These are phyloP conservation scores for Dendrocalamus sinicus DNA, from an alignment of 176 grass and related monocot genomes.

Conservation along the genomic window DNA sequence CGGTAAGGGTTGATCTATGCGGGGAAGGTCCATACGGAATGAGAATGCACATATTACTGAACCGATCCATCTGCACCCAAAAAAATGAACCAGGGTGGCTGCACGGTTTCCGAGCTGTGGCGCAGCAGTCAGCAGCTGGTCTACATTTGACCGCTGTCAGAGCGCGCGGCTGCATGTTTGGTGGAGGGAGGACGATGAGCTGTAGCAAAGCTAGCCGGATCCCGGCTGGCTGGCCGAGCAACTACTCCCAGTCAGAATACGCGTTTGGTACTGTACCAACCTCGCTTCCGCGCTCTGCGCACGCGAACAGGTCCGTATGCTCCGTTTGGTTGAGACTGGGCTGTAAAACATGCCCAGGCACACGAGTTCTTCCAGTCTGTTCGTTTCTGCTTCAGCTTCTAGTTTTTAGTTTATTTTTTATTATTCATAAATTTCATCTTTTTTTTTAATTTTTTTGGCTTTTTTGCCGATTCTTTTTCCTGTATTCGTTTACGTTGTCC, in stretches of 20 bases:
- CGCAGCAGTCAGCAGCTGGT: not conserved
- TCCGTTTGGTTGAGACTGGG: not conserved
- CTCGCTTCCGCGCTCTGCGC: not conserved
- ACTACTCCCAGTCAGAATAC: not conserved
- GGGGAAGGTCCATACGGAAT: no score
- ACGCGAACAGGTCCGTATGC: conserved; percentile 1
- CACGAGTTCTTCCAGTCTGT: no score
- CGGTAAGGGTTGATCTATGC: no score
- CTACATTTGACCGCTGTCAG: conserved; percentile 8
- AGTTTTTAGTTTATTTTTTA: no score
- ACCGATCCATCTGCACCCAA: no score
- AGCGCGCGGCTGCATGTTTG: not conserved
- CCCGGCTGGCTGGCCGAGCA: not conserved
- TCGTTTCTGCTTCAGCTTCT: no score
- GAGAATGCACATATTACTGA: no score
- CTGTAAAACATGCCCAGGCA: no score
- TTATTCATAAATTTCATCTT: no score
- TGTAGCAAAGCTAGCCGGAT: conserved; percentile 12
- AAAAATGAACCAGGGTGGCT: not conserved
- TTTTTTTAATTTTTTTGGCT: no score
- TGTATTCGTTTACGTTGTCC: no score
- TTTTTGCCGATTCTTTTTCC: no score
- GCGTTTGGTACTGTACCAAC: conserved; percentile 23
- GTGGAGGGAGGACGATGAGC: not conserved
- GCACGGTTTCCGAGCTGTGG: not conserved